Evolutionary conservation across 2,329 filamentous ascomycete genomes (phyloP), one percentile per base, ranked within the genome.

Genomic region (Mycosphaerella sp.): DNA sequence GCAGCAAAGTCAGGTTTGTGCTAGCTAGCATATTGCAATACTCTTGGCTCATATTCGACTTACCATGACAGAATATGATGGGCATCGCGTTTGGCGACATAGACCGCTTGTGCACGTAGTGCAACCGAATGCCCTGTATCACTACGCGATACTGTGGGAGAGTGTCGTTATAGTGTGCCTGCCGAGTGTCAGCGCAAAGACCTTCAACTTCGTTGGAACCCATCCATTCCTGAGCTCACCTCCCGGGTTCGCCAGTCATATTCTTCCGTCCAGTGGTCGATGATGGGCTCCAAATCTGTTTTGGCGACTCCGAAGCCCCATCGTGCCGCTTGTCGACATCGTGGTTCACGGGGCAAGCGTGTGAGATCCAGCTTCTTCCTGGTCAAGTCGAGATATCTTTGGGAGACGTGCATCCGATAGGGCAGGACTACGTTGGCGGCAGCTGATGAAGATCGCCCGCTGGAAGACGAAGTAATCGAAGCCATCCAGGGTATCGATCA

Each of bases 281-380:
- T 73, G 55, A 86, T 67, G 16, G 80, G 77, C 66, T 86, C 83
- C 47, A 86, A 71, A 40, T 77, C 74, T 25, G 74, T 68, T 63
- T 85, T 85, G 1, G 81, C 79, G 53, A 80, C 76, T 1, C 71
- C 71, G 16, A 68, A 63, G 77, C 81, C 17, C 34, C 34, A 18
- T 44, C 47, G 25, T 36, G 47, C 36, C 36, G 43, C 41, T 42
- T 54, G 56, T 17, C 50, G 50, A 27, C 41, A 46, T 28, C 53
- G 68, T 2, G 74, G 62, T 59, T 85, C 81, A 59, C 81, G 79
- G 36, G 84, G 84, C 27, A 86, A 68, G 52, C 84, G 73, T 17
- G 81, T 82, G 41, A 86, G 73, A 61, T 85, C 80, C 8, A 87
- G 73, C 66, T 87, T 87, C 64, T 80, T 78, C 62, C 72, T 77